phyloP scores from a whole-genome alignment of 208 protist species.

The Endotrypanum monterogeii region DNA sequence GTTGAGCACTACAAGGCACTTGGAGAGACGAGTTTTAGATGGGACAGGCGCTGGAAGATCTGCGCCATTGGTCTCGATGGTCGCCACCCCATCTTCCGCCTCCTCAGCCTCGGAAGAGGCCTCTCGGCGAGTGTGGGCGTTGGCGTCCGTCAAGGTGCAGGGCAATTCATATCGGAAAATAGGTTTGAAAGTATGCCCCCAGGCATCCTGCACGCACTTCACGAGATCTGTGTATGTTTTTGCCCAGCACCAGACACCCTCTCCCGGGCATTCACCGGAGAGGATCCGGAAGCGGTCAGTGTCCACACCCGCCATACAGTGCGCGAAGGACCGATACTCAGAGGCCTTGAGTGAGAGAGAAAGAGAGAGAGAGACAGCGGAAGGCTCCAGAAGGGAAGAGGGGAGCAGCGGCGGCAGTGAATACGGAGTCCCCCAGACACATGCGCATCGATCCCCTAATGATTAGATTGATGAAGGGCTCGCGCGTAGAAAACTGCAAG shows the following conservation, averaged over 20 bases:
- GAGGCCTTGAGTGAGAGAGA: background rate
- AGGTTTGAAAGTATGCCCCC: conserved; percentile 3
- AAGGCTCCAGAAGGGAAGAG: background rate
- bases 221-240: conserved; percentile 15
- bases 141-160: conserved; percentile 1
- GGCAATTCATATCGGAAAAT: conserved; percentile 12
- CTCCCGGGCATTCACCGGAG: conserved; percentile 13
- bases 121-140: background rate
- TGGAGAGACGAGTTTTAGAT: background rate
- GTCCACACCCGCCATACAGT: background rate
- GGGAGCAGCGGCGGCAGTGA: background rate
- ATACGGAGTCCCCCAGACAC: background rate
- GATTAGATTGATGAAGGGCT: background rate
- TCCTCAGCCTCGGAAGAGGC: background rate
- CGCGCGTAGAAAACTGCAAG: background rate
- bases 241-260: conserved; percentile 18
- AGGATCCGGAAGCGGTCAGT: conserved; percentile 14
- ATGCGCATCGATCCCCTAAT: background rate
- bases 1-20: conserved; percentile 10
- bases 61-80: background rate
- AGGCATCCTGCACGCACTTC: conserved; percentile 4
- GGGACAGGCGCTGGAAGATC: background rate
- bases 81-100: background rate
- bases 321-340: background rate
- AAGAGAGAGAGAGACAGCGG: background rate